These are phyloP conservation scores for Wallacemonas collosoma DNA, from an alignment of 208 protist species.

Conservation along the genomic window DNA sequence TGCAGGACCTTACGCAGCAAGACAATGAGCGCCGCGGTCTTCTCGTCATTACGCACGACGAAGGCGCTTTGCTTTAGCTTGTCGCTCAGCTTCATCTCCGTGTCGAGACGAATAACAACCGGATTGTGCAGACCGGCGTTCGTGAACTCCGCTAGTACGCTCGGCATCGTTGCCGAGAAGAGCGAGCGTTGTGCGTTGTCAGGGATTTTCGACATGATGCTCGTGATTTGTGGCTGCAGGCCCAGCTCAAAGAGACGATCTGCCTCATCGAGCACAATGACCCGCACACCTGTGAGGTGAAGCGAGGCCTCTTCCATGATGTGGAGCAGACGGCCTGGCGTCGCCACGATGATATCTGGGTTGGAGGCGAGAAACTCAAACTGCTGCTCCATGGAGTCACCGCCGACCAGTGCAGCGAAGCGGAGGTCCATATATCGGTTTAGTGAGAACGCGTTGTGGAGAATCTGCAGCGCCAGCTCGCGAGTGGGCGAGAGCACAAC, in stretches of 20 bases:
- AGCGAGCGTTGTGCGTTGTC: conserved; percentile 95
- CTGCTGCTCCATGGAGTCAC: conserved; percentile 96
- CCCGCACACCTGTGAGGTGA: conserved; percentile 90
- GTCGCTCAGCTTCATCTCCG: conserved; percentile 96
- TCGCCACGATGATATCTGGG: conserved; percentile 99
- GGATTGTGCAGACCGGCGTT: conserved; percentile 96
- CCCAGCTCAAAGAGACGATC: conserved; percentile 99
- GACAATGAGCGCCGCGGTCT: conserved; percentile 93
- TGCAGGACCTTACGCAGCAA: conserved; percentile 90
- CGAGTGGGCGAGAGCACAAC: conserved; percentile 98
- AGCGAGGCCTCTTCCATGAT: conserved; percentile 96
- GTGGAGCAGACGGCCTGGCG: conserved; percentile 99
- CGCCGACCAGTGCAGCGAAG: conserved; percentile 96
- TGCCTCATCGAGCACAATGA: conserved; percentile 99
- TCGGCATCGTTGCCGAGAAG: conserved; percentile 99
- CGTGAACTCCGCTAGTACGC: conserved; percentile 97
- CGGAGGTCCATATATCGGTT: conserved; percentile 94
- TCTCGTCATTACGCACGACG: conserved; percentile 94
- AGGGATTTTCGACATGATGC: conserved; percentile 95
- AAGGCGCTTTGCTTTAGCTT: conserved; percentile 95
- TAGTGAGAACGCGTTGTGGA: conserved; percentile 95
- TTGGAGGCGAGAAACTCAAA: conserved; percentile 96
- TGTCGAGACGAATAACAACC: conserved; percentile 97
- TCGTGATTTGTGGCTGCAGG: conserved; percentile 94
- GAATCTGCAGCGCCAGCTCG: conserved; percentile 98